Conservation (phyloP, 2,329 filamentous ascomycete species). For the Colletotrichum sp. region DNA sequence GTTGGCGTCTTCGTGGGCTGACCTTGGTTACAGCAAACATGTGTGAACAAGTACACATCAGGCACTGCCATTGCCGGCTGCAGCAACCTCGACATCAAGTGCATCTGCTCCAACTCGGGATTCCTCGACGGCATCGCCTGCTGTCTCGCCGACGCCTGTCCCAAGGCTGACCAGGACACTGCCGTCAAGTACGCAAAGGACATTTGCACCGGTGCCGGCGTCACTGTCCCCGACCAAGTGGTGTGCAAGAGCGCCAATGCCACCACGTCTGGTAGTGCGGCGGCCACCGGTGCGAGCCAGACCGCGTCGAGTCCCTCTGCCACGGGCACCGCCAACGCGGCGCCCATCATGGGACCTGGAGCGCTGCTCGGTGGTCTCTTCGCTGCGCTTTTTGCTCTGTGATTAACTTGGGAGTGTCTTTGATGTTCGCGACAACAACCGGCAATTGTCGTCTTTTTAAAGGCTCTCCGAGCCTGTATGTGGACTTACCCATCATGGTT, state of each 20-base stretch:
- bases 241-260: slow-evolving; percentile 32
- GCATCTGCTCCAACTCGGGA: slow-evolving; percentile 44
- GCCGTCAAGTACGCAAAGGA: slow-evolving; percentile 42
- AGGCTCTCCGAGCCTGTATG: background rate
- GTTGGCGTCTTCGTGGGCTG: slow-evolving; percentile 21
- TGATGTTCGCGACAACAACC: background rate
- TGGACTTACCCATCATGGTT: background rate
- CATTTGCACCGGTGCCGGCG: slow-evolving; percentile 41
- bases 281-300: background rate
- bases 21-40: slow-evolving; percentile 26
- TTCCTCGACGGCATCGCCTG: slow-evolving; percentile 47
- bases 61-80: slow-evolving; percentile 42
- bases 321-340: slow-evolving; percentile 6
- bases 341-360: slow-evolving; percentile 6
- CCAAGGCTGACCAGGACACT: slow-evolving; percentile 31
- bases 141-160: slow-evolving; percentile 42
- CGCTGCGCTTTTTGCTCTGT: slow-evolving; percentile 12
- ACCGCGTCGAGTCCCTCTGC: background rate
- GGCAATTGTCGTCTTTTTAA: background rate
- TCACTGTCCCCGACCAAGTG: slow-evolving; percentile 39
- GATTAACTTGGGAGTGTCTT: background rate
- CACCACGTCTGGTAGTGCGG: background rate
- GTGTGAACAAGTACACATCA: slow-evolving; percentile 36
- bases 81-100: slow-evolving; percentile 40
- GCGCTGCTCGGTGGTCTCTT: slow-evolving; percentile 17